phyloP scores from a whole-genome alignment of 73 alveolate species.

The Paramecium sonneborni region DNA sequence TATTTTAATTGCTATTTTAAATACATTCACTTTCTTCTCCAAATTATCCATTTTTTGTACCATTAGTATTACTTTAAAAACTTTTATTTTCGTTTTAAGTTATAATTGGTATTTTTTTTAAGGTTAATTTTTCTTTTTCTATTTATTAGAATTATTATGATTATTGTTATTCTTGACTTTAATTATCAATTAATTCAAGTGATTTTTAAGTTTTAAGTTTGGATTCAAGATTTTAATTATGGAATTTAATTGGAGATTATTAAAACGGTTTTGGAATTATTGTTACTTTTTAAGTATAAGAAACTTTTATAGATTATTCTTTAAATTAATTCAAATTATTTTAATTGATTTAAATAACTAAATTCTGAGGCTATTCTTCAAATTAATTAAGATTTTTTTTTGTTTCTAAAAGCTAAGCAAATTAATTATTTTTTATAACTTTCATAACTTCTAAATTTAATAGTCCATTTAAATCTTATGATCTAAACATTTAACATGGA shows the following conservation, averaged over 20 bases:
- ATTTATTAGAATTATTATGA: background rate
- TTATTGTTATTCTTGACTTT: background rate
- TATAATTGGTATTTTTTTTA: background rate
- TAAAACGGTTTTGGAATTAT: background rate
- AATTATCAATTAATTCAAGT: background rate
- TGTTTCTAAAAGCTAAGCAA: background rate
- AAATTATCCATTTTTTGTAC: background rate
- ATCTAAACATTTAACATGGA: background rate
- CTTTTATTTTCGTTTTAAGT: background rate
- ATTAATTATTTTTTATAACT: background rate
- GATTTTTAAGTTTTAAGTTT: background rate
- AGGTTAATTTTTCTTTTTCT: background rate
- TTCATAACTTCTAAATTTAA: background rate
- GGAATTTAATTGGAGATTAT: background rate
- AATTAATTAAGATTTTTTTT: background rate
- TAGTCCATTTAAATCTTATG: background rate
- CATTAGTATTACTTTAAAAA: background rate
- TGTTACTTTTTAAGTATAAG: background rate
- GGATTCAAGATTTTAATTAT: background rate
- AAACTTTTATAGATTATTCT: background rate
- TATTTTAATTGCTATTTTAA: background rate
- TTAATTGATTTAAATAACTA: background rate
- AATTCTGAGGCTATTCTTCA: background rate
- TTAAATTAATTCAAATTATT: background rate
- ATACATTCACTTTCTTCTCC: constrained; percentile 30